phyloP scores from a whole-genome alignment of 345 rosid genomes.

The Populus nigra region DNA sequence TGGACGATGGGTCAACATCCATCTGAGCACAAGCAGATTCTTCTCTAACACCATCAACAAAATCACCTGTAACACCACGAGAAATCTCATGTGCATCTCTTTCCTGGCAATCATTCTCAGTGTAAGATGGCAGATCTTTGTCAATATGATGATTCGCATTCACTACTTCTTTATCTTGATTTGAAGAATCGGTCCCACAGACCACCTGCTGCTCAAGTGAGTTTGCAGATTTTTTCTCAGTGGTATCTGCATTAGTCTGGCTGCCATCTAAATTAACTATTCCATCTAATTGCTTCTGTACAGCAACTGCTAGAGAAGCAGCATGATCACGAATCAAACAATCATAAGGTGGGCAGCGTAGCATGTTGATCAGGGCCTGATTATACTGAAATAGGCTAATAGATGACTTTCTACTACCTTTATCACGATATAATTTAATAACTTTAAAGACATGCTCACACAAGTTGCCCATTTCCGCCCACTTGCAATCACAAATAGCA shows the following conservation, averaged over 20 bases:
- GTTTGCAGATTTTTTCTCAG: conserved; percentile 24
- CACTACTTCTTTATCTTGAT: conserved; percentile 20
- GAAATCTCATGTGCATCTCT: conserved; percentile 10
- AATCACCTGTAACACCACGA: conserved; percentile 15
- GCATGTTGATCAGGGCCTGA: conserved; percentile 57
- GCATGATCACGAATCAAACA: conserved; percentile 81
- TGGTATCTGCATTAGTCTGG: conserved; percentile 14
- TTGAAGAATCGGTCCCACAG: conserved; percentile 3
- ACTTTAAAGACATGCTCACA: conserved; percentile 82
- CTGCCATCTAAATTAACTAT: conserved; percentile 32
- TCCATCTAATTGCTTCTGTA: conserved; percentile 56
- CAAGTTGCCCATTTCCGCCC: conserved; percentile 80
- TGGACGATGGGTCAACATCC: conserved; percentile 15
- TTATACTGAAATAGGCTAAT: conserved; percentile 58
- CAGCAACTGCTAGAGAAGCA: conserved; percentile 53
- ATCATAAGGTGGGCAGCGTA: conserved; percentile 59
- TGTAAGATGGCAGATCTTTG: conserved; percentile 10
- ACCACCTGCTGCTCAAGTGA: conserved; percentile 16
- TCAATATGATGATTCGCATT: conserved; percentile 10
- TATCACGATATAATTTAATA: conserved; percentile 37
- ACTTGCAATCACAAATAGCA: conserved; percentile 68
- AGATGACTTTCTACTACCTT: conserved; percentile 46
- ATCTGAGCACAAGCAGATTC: conserved; percentile 2
- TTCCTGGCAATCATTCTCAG: conserved; percentile 11
- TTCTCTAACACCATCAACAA: conserved; percentile 20